phyloP scores from a whole-genome alignment of 305 asterid genomes.

The Fraxinus xanthoxyloides region DNA sequence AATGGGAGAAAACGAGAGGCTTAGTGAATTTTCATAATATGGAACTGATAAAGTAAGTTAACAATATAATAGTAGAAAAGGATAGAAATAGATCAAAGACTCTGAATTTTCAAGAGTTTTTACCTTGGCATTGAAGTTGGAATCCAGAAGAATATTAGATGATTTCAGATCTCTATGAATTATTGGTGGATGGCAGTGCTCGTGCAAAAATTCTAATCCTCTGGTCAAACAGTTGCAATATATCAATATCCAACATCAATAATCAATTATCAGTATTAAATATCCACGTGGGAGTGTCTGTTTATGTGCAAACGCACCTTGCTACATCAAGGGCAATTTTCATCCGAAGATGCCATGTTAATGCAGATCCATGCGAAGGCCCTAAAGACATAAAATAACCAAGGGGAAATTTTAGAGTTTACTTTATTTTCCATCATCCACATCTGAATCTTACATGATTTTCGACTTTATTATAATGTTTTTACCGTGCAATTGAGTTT shows the following conservation, averaged over 20 bases:
- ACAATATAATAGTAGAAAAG: background rate
- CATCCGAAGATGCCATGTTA: constrained; percentile 60
- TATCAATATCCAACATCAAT: constrained; percentile 13
- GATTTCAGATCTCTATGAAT: constrained; percentile 87
- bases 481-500: constrained; percentile 69
- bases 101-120: background rate
- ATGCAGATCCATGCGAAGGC: constrained; percentile 55
- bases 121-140: constrained; percentile 77
- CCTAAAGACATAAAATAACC: constrained; percentile 34
- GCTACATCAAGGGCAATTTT: constrained; percentile 72
- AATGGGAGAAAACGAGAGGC: constrained; percentile 1
- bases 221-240: constrained; percentile 41
- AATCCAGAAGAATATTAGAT: constrained; percentile 73
- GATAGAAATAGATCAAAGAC: background rate
- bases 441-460: background rate
- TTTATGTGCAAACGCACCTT: constrained; percentile 41
- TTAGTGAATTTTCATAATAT: constrained; percentile 10
- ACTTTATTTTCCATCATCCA: background rate
- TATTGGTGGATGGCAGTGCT: constrained; percentile 63
- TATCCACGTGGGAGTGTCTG: constrained; percentile 22
- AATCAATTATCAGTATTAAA: constrained; percentile 1
- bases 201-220: constrained; percentile 70
- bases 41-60: background rate
- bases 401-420: constrained; percentile 2
- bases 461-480: background rate